These are phyloP conservation scores for Xylaria polymorpha DNA, from an alignment of 2,329 filamentous ascomycete species.

Conservation along the genomic window DNA sequence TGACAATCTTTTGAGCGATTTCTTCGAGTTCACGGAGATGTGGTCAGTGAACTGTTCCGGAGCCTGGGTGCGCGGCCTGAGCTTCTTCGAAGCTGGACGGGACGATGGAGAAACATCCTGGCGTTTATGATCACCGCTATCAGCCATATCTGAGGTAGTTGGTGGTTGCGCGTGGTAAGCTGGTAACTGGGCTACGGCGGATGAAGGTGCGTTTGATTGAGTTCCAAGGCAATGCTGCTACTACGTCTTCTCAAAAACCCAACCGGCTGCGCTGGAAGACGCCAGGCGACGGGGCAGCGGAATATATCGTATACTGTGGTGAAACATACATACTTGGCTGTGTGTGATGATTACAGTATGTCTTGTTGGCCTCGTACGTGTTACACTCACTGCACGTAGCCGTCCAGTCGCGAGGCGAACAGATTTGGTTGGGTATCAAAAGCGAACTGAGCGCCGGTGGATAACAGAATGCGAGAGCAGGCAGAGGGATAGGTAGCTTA, in stretches of 20 bases:
- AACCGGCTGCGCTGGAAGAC: conserved; percentile 29
- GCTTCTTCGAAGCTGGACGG: conserved; percentile 36
- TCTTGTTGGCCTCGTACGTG: conserved; percentile 31
- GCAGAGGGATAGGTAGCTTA: not conserved
- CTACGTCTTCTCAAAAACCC: conserved; percentile 30
- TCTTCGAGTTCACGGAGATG: conserved; percentile 25
- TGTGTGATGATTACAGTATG: conserved; percentile 20
- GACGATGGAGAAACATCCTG: conserved; percentile 35
- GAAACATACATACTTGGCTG: conserved; percentile 43
- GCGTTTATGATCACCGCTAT: conserved; percentile 37
- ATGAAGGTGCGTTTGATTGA: conserved; percentile 8
- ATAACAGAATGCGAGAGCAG: conserved; percentile 31
- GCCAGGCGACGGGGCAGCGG: conserved; percentile 27
- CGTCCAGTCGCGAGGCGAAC: conserved; percentile 37
- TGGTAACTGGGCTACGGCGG: conserved; percentile 24
- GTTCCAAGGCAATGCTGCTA: not conserved
- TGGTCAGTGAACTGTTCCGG: conserved; percentile 36
- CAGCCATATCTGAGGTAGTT: conserved; percentile 42
- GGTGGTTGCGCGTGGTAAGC: conserved; percentile 25
- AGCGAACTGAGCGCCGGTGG: conserved; percentile 30
- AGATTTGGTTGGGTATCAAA: conserved; percentile 41
- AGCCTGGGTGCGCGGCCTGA: conserved; percentile 38
- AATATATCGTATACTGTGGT: conserved; percentile 36
- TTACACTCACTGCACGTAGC: conserved; percentile 39
- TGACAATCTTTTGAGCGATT: conserved; percentile 27